Conservation (phyloP, 495 filamentous ascomycete genomes). For the Hypoxylon rickii region DNA sequence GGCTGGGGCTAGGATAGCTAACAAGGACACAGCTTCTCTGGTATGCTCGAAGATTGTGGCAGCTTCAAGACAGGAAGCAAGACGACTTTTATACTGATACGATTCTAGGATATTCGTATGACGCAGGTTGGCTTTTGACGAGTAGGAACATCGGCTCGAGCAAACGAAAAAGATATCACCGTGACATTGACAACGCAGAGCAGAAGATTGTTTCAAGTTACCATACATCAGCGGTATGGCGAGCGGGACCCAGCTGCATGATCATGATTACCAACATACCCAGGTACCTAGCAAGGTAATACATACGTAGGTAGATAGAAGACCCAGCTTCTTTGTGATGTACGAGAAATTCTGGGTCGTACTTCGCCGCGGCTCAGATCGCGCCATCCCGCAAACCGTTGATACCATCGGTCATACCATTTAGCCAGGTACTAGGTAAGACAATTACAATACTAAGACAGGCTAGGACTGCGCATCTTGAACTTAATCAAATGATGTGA, state of each 20-base stretch:
- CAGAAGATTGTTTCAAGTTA: constrained; percentile 26
- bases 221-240: constrained; percentile 33
- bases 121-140: background rate
- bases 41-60: background rate
- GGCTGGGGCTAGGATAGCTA: no score
- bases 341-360: constrained; percentile 23
- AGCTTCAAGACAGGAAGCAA: background rate
- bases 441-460: constrained; percentile 17
- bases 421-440: constrained; percentile 34
- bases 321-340: constrained; percentile 13
- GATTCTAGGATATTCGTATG: constrained; percentile 9
- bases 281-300: no score
- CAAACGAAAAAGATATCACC: constrained; percentile 16
- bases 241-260: constrained; percentile 32
- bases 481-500: constrained; percentile 12
- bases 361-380: constrained; percentile 30
- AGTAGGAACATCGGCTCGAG: constrained; percentile 19
- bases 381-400: constrained; percentile 38
- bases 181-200: constrained; percentile 24
- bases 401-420: constrained; percentile 36
- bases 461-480: constrained; percentile 22
- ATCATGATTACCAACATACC: constrained; percentile 22
- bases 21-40: no score
- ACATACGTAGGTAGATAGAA: background rate
- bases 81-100: constrained; percentile 17